Base-by-base conservation (phyloP, 768 basidiomycete species). In the Vararia minispora region DNA sequence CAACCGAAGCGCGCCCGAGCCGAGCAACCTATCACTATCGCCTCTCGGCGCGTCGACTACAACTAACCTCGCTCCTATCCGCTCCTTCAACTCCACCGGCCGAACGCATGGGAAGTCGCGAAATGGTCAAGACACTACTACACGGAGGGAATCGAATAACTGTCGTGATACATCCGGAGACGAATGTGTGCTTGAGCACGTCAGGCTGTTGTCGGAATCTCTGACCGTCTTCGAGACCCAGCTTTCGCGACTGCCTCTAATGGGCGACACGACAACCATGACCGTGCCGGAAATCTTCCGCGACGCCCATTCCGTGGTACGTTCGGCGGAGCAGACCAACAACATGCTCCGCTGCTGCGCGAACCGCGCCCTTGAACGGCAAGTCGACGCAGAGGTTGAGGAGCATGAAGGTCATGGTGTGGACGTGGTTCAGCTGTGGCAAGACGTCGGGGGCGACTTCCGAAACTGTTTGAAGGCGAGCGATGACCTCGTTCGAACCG, bases 401-500 rank as follows among this genome's bases (percentile, higher is more conserved):
- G 68, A 64, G 38, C 38, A 28, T 28, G 45, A 30, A n/a, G 52
- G 47, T 9, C 47, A 44, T 10, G 51, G 52, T 30, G 54, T 59
- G 47, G 60, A 69, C 31, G 46, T 72, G 18, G 66, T 62, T 9
- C 73, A 76, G 39, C 58, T 85, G 22, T 88, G 84, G 85, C 63
- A 69, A 37, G 61, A 65, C 33, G 69, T 87, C 5, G 79, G 80
- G 1, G 68, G 68, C 8, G 85, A 89, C 46, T 82, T 75, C 48
- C 60, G 84, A 27, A 85, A 89, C 37, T 69, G 73, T 37, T 46
- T 83, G 46, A 65, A 79, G 49, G 69, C 75, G 39, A 80, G 80
- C 43, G 87, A 89, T 53, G 86, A 89, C 53, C 62, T 87, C 32
- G 78, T 88, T 3, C 63, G 87, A 38, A 76, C 74, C 6, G 62